A percentile compares a stretch with the other conserved stretches of the same genome.
phyloP scores from a whole-genome alignment of 2,329 filamentous ascomycete genomes.

The Xylariales sp. region DNA sequence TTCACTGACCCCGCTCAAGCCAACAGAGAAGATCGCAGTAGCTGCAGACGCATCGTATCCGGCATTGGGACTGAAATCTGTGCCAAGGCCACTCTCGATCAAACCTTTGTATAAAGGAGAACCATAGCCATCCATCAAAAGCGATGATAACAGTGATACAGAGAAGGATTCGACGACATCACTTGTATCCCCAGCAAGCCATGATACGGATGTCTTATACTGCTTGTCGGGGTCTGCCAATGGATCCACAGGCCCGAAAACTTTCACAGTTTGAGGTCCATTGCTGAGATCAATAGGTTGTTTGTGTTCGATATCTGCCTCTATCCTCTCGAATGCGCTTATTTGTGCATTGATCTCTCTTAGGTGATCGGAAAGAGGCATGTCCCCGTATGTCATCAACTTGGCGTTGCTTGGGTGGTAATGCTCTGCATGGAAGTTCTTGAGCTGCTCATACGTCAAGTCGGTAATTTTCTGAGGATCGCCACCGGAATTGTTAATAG shows the following conservation, averaged over 20 bases:
- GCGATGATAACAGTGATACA: conserved; percentile 80
- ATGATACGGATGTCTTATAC: conserved; percentile 92
- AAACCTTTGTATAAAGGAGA: conserved; percentile 91
- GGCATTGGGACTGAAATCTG: conserved; percentile 94
- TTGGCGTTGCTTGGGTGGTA: conserved; percentile 99
- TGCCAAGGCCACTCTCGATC: conserved; percentile 89
- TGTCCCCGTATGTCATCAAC: conserved; percentile 93
- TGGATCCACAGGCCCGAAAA: conserved; percentile 86
- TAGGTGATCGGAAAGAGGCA: conserved; percentile 85
- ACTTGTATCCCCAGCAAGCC: conserved; percentile 85
- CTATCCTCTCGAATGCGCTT: conserved; percentile 76
- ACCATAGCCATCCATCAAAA: conserved; percentile 94
- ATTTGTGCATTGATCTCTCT: conserved; percentile 81
- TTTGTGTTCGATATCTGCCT: conserved; percentile 78
- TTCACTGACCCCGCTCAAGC: conserved; percentile 88
- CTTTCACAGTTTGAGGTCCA: conserved; percentile 75
- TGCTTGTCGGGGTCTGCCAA: conserved; percentile 88
- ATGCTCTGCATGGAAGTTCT: conserved; percentile 88
- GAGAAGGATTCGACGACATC: conserved; percentile 91
- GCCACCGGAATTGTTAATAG: conserved; percentile 95
- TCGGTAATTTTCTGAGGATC: conserved; percentile 97
- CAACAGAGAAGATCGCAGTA: conserved; percentile 87
- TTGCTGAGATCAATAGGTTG: conserved; percentile 76
- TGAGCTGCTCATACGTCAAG: conserved; percentile 89
- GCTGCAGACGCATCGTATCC: conserved; percentile 86